A percentile compares a stretch with the other conserved stretches of the same genome.
Evolutionary conservation across 495 filamentous ascomycete species (phyloP).

Genomic region (Mytilinidion resinicola): DNA sequence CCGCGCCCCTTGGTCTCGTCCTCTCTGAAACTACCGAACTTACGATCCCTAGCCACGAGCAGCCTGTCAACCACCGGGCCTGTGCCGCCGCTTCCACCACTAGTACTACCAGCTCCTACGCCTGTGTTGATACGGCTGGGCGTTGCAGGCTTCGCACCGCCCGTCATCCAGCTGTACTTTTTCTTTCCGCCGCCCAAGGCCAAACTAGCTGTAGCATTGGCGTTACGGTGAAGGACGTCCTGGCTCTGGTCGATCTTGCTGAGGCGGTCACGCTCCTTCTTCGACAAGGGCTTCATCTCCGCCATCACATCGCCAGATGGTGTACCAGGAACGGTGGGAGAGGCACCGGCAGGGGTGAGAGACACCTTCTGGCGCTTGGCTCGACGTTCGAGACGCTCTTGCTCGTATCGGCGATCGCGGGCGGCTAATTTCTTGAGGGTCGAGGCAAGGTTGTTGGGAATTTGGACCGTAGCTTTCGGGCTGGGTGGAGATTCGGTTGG

Average conservation of each 20-base stretch:
- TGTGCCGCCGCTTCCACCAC: slow-evolving; percentile 14
- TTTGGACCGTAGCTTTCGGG: slow-evolving; percentile 26
- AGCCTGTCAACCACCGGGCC: slow-evolving; percentile 16
- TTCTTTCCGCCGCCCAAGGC: slow-evolving; percentile 31
- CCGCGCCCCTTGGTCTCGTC: slow-evolving; percentile 53
- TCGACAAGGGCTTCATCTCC: slow-evolving; percentile 40
- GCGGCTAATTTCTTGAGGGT: slow-evolving; percentile 24
- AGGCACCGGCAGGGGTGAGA: slow-evolving; percentile 35
- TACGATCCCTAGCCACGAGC: slow-evolving; percentile 31
- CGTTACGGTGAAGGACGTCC: slow-evolving; percentile 28
- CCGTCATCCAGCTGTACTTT: slow-evolving; percentile 36
- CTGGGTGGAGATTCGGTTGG: slow-evolving; percentile 27
- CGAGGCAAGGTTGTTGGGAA: slow-evolving; percentile 22
- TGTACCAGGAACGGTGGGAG: slow-evolving; percentile 36
- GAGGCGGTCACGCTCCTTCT: slow-evolving; percentile 50
- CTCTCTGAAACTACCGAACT: slow-evolving; percentile 57
- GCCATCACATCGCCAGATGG: slow-evolving; percentile 23
- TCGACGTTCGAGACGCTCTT: slow-evolving; percentile 40
- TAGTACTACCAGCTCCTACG: slow-evolving; percentile 18
- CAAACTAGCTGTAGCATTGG: slow-evolving; percentile 35
- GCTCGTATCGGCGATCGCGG: slow-evolving; percentile 41
- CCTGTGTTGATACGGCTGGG: slow-evolving; percentile 23
- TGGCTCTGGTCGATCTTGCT: slow-evolving; percentile 44
- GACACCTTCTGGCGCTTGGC: slow-evolving; percentile 39
- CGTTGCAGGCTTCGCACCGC: slow-evolving; percentile 27